Percentiles rank a stretch among this genome's conserved stretches.
phyloP scores from a whole-genome alignment of 2,329 filamentous ascomycete species.

The Xylaria sp. region DNA sequence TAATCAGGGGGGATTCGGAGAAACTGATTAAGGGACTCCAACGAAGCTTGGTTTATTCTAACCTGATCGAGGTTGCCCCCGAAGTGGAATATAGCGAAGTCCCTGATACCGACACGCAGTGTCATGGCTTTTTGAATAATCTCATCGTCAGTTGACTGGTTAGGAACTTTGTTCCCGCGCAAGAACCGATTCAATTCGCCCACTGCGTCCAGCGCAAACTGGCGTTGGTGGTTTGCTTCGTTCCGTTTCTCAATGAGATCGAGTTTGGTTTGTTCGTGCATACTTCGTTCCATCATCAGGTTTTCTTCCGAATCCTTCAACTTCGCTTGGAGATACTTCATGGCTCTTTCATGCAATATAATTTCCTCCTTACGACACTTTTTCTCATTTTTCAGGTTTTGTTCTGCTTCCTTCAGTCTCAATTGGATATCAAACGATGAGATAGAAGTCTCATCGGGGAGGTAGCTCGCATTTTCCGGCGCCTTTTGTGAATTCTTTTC shows the following conservation, averaged over 20 bases:
- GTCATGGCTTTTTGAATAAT: constrained; percentile 4
- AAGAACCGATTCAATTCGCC: background rate
- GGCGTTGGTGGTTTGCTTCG: background rate
- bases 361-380: background rate
- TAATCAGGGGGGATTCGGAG: background rate
- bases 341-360: background rate
- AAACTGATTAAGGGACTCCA: background rate
- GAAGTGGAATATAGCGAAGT: constrained; percentile 2
- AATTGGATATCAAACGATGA: background rate
- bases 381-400: background rate
- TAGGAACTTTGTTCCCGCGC: background rate
- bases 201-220: background rate
- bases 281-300: background rate
- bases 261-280: background rate
- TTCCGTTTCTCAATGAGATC: background rate
- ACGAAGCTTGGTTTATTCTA: background rate
- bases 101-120: background rate
- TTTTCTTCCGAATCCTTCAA: background rate
- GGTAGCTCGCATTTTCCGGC: background rate
- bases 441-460: background rate
- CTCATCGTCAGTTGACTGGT: background rate
- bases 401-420: background rate
- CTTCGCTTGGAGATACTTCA: background rate
- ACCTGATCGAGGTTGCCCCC: background rate
- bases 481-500: no score